Evolutionary conservation across 495 filamentous ascomycete species (phyloP), one percentile per base, ranked within the genome.

Genomic region (Opeltia flavorubescens): DNA sequence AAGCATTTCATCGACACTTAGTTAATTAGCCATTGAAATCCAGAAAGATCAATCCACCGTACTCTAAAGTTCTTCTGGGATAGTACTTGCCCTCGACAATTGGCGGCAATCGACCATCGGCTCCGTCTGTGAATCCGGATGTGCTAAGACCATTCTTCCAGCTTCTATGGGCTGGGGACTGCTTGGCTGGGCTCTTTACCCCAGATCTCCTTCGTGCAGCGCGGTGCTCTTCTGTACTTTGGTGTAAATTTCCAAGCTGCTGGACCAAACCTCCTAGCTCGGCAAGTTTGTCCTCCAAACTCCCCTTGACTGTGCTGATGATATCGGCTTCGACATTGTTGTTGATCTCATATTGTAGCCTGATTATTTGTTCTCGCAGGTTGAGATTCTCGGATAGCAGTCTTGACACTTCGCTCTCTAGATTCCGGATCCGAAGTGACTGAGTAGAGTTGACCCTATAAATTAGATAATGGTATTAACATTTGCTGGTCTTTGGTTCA

Each of bases 371-470:
- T 49, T 86, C 78, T 42, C 85, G 78, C 0, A 98, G 74, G 0
- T 80, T 75, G 21, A 94, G 77, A 61, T 96, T 96, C 53, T 98
- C 93, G 15, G 80, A 76, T 46, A 95, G 68, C 9, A 96, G 66
- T 25, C 84, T 78, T 13, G 86, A 83, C 28, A 77, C 77, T 63
- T 98, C 89, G 45, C 78, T 78, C 60, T 96, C 88, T 30, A 96
- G 74, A 43, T 67, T 78, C 47, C 88, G 84, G 53, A 98, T 95
- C 50, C 85, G 84, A 28, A 89, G 69, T 15, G 86, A 89, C 62
- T 95, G 93, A 50, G 78, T 80, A 2, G 93, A 93, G 66, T 98
- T 96, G 50, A 79, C 77, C 57, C 83, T 74, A 47, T 6, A 23
- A 17, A 6, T 5, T 2, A 2, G 46, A n/a, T n/a, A n/a, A n/a